A percentile compares a stretch with the other conserved stretches of the same genome.
Conservation (phyloP, 371 early-diverging fungal species). For the Syncephalis plumigaleata region DNA sequence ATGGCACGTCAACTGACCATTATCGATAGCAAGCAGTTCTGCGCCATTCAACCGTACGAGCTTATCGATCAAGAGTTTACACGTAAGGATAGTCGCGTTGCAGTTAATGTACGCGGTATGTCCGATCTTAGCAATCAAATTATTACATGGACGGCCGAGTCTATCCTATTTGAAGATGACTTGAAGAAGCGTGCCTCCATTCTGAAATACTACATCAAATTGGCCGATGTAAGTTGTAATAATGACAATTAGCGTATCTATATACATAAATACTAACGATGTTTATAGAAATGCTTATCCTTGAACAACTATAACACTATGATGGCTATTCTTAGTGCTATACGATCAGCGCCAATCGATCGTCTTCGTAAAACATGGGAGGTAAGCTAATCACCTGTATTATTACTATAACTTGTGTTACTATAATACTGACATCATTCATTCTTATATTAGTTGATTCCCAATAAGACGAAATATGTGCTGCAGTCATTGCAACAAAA, state of each 20-base stretch:
- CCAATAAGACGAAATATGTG: constrained; percentile 31
- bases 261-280: not conserved
- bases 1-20: constrained; percentile 62
- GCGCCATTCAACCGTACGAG: constrained; percentile 39
- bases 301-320: constrained; percentile 87
- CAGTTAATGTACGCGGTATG: constrained; percentile 7
- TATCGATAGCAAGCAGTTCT: constrained; percentile 34
- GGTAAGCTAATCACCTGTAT: constrained; percentile 4
- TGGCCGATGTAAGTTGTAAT: constrained; percentile 29
- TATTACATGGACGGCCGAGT: constrained; percentile 75
- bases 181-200: constrained; percentile 50
- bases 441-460: constrained; percentile 18
- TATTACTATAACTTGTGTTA: not conserved
- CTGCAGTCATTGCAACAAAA: constrained; percentile 23
- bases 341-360: constrained; percentile 76
- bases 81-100: constrained; percentile 24
- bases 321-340: constrained; percentile 76
- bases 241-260: constrained; percentile 22
- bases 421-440: constrained; percentile 5
- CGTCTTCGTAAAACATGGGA: constrained; percentile 82
- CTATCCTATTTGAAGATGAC: constrained; percentile 63
- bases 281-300: constrained; percentile 31
- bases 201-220: constrained; percentile 63
- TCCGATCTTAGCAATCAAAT: constrained; percentile 18
- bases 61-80: constrained; percentile 34